Base-by-base conservation (phyloP, 495 filamentous ascomycete genomes). In the Aspergillus avenaceus region DNA sequence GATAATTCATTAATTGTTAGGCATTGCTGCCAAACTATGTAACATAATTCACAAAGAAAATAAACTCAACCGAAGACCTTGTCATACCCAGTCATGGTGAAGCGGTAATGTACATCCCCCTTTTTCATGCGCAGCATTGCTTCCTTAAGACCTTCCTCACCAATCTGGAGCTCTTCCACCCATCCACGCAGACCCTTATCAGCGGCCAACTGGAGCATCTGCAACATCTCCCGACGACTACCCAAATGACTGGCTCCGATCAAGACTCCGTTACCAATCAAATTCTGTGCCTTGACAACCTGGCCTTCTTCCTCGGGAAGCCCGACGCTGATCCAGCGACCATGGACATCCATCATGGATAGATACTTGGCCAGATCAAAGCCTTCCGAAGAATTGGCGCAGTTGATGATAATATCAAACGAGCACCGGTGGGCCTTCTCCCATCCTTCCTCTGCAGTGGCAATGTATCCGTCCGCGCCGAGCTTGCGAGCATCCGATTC, bases 171-270 rank as follows among this genome's bases (percentile, higher is more conserved):
- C 60, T 84, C 82, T 74, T 96, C 78, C 19, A 96, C 86, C 86
- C 86, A 90, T 25, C 84, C 81, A 73, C 84, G 84, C 49, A 96
- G 78, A 2, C 84, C 83, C 80, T 88, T 87, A 56, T 92, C 87
- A 7, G 80, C 84, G 2, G 90, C 88, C 49, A 95, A 58, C 70
- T 90, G 75, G 58, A 96, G 61, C 91, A 96, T 96, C 45, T 77
- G 78, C 45, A 90, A 56, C 77, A 88, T 86, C 81, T 96, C 91
- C 23, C 76, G 77, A 9, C 91, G 71, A 59, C 83, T 88, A 9
- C 91, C 90, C 55, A 96, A 76, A 63, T 96, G 90, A 53, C 83
- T 88, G 19, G 84, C 86, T 11, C 87, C 84, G 48, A 96, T 86
- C 55, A 88, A 80, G 59, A 85, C 86, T 36, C 90, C 90, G 57